Conservation (phyloP, 2,329 filamentous ascomycete genomes). For the Paraconiothyrium brasiliense region DNA sequence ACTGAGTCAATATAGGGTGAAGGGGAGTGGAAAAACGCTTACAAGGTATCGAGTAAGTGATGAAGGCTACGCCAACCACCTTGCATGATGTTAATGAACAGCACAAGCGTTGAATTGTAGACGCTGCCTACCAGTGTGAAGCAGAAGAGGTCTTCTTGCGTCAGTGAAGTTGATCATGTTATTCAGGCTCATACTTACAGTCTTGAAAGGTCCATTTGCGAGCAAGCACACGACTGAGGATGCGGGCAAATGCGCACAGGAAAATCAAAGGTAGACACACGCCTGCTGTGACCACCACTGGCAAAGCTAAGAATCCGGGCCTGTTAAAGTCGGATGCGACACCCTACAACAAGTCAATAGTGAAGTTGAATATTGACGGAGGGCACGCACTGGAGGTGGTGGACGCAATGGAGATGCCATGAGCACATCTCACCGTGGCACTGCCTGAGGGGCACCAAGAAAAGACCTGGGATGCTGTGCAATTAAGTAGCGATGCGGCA, state of each 20-base stretch:
- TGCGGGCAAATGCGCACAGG: constrained; percentile 23
- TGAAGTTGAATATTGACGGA: not conserved
- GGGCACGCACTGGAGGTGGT: constrained; percentile 18
- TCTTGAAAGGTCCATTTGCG: constrained; percentile 31
- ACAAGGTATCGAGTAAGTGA: constrained; percentile 29
- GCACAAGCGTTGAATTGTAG: not conserved
- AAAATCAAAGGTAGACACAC: constrained; percentile 27
- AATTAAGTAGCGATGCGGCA: constrained; percentile 18
- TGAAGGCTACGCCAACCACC: constrained; percentile 26
- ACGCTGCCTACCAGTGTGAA: constrained; percentile 17
- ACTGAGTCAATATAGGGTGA: constrained; percentile 11
- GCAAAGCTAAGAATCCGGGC: constrained; percentile 26
- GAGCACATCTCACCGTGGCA: constrained; percentile 18
- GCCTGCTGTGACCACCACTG: constrained; percentile 26
- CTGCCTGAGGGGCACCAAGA: constrained; percentile 8
- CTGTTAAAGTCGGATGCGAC: constrained; percentile 27
- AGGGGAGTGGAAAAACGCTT: constrained; percentile 7
- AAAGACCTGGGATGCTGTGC: constrained; percentile 11
- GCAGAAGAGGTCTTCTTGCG: constrained; percentile 24
- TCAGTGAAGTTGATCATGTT: not conserved
- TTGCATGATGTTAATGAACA: constrained; percentile 10
- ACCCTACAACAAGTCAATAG: constrained; percentile 20
- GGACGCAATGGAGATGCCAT: constrained; percentile 22
- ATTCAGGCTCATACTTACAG: constrained; percentile 17
- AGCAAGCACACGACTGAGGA: constrained; percentile 23